Percentiles rank a stretch among this genome's conserved stretches.
Evolutionary conservation across 1,139 yeast species (phyloP).

Genomic region (Pichia sp.): DNA sequence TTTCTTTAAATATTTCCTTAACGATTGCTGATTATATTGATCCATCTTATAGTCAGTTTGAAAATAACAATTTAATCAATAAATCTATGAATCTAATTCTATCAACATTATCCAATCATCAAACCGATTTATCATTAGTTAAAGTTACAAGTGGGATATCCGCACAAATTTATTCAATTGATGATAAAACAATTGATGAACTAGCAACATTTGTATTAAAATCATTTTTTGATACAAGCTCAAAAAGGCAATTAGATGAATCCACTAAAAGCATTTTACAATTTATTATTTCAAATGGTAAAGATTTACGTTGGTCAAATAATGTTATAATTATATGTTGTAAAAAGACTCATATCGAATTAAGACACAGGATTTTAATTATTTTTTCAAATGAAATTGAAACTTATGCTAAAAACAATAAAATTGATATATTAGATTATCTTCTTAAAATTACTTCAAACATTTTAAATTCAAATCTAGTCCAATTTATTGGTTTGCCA

Average conservation of each 20-base stretch:
- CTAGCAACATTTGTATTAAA: slow-evolving; percentile 27
- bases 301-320: slow-evolving; percentile 43
- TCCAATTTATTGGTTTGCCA: slow-evolving; percentile 82
- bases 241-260: slow-evolving; percentile 31
- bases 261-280: slow-evolving; percentile 31
- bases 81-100: slow-evolving; percentile 19
- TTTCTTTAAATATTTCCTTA: slow-evolving; percentile 23
- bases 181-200: slow-evolving; percentile 11
- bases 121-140: slow-evolving; percentile 16
- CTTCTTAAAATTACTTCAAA: slow-evolving; percentile 54
- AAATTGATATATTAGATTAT: slow-evolving; percentile 36
- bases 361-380: slow-evolving; percentile 52
- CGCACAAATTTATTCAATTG: background rate
- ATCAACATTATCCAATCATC: slow-evolving; percentile 14
- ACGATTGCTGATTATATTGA: slow-evolving; percentile 21
- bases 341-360: slow-evolving; percentile 82
- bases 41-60: slow-evolving; percentile 17
- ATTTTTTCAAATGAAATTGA: slow-evolving; percentile 36
- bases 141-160: slow-evolving; percentile 13
- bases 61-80: slow-evolving; percentile 17
- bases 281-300: slow-evolving; percentile 25
- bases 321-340: slow-evolving; percentile 59
- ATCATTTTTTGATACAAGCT: slow-evolving; percentile 34
- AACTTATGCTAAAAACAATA: slow-evolving; percentile 28
- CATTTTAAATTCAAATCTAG: slow-evolving; percentile 60